A percentile compares a stretch with the other conserved stretches of the same genome.
Evolutionary conservation across 2,329 filamentous ascomycete species (phyloP).

Genomic region (Colletotrichum caudatum): DNA sequence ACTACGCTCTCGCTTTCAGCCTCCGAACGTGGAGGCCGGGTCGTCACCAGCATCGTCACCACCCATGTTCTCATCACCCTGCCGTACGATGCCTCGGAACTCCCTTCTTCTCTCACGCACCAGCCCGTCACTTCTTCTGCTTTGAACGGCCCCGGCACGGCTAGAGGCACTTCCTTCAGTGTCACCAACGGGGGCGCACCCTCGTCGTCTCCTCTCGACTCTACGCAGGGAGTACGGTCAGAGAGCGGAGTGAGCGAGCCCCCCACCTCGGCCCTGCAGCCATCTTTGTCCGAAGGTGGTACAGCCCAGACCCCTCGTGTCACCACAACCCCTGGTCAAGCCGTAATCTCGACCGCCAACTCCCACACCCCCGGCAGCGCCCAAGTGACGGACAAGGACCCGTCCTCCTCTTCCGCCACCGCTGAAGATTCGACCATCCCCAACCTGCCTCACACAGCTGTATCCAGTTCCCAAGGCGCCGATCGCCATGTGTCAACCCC

Average conservation of each 20-base stretch:
- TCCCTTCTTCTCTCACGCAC: not conserved
- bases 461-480: not conserved
- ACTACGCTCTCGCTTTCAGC: not conserved
- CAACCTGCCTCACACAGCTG: not conserved
- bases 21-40: not conserved
- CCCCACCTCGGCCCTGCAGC: not conserved
- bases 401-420: too few species aligned
- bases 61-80: slow-evolving; percentile 16
- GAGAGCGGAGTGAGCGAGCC: not conserved
- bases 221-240: not conserved
- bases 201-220: not conserved
- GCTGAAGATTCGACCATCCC: too few species aligned
- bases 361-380: not conserved
- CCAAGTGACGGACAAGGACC: too few species aligned
- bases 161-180: not conserved
- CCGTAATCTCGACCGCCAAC: not conserved
- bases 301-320: slow-evolving; percentile 11
- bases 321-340: not conserved
- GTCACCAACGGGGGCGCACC: too few species aligned
- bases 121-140: not conserved
- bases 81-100: slow-evolving; percentile 2
- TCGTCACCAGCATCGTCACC: slow-evolving; percentile 22
- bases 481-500: not conserved
- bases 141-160: not conserved
- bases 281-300: slow-evolving; percentile 6